These are phyloP conservation scores for Rhododendron simsii DNA, from an alignment of 148 eudicot genomes.

Conservation along the genomic window DNA sequence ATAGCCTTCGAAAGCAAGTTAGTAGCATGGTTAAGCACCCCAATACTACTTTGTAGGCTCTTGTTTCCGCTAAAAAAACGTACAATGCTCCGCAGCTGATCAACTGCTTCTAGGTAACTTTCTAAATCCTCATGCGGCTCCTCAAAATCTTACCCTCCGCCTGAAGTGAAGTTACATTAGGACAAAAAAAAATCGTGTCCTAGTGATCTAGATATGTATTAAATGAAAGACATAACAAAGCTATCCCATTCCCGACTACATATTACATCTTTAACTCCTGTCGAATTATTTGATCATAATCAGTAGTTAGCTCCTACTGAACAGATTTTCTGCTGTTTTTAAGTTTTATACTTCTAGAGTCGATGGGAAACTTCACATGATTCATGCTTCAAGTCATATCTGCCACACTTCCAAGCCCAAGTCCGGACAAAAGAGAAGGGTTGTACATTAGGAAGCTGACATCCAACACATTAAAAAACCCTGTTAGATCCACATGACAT, in stretches of 20 bases:
- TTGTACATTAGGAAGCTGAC: not conserved
- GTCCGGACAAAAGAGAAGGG: not conserved
- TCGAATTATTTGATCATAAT: not conserved
- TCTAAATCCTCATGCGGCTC: constrained; percentile 97
- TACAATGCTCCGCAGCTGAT: constrained; percentile 54
- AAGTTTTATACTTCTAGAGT: not conserved
- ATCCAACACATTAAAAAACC: not conserved
- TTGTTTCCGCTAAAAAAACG: constrained; percentile 58
- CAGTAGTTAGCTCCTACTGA: not conserved
- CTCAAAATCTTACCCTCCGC: constrained; percentile 77
- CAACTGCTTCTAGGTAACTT: constrained; percentile 81
- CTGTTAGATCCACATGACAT: not conserved
- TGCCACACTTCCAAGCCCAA: not conserved
- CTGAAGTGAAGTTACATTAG: constrained; percentile 28
- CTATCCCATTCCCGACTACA: not conserved
- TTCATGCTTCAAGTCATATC: not conserved
- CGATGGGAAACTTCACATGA: not conserved
- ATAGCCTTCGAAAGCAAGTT: constrained; percentile 60
- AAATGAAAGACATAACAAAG: not conserved
- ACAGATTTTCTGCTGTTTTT: not conserved
- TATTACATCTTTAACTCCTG: not conserved
- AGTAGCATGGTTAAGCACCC: constrained; percentile 53
- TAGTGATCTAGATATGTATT: not conserved
- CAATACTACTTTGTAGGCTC: constrained; percentile 45
- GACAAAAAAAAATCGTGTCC: not conserved